phyloP scores from a whole-genome alignment of 1,139 yeast species.

The Scheffersomyces quercinus region DNA sequence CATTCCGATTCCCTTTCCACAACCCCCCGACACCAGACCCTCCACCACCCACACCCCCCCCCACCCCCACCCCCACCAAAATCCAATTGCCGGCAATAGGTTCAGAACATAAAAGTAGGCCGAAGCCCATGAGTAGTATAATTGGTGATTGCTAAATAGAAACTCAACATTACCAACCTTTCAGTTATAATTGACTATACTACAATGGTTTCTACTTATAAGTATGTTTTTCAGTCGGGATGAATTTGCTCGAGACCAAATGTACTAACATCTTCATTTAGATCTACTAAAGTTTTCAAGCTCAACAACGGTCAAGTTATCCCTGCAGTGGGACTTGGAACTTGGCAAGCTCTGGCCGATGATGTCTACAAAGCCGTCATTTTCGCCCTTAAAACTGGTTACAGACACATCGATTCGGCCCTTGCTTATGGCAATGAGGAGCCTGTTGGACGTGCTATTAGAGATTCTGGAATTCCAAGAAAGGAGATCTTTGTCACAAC shows the following conservation, averaged over 20 bases:
- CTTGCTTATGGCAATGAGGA: slow-evolving; percentile 66
- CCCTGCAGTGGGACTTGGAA: slow-evolving; percentile 76
- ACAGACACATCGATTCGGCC: slow-evolving; percentile 81
- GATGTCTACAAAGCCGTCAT: slow-evolving; percentile 64
- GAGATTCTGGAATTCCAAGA: slow-evolving; percentile 67
- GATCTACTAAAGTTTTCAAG: slow-evolving; percentile 24
- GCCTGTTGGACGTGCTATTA: slow-evolving; percentile 65
- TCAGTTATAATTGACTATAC: not conserved
- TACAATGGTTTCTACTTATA: not conserved
- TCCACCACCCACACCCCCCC: no score
- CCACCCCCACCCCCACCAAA: slow-evolving; percentile 1
- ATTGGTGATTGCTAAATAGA: not conserved
- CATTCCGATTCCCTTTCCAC: no score
- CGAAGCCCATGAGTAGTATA: not conserved
- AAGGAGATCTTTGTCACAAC: slow-evolving; percentile 76
- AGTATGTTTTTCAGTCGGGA: not conserved
- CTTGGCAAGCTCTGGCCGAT: slow-evolving; percentile 70
- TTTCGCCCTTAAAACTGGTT: slow-evolving; percentile 67
- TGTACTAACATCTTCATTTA: not conserved
- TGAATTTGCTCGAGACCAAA: not conserved
- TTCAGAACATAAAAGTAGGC: not conserved
- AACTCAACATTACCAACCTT: not conserved
- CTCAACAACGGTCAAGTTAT: slow-evolving; percentile 65
- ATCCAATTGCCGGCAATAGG: not conserved
- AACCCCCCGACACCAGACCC: no score